Evolutionary conservation across 2,329 filamentous ascomycete genomes (phyloP), one percentile per base, ranked within the genome.

Genomic region (Phoma sp.): DNA sequence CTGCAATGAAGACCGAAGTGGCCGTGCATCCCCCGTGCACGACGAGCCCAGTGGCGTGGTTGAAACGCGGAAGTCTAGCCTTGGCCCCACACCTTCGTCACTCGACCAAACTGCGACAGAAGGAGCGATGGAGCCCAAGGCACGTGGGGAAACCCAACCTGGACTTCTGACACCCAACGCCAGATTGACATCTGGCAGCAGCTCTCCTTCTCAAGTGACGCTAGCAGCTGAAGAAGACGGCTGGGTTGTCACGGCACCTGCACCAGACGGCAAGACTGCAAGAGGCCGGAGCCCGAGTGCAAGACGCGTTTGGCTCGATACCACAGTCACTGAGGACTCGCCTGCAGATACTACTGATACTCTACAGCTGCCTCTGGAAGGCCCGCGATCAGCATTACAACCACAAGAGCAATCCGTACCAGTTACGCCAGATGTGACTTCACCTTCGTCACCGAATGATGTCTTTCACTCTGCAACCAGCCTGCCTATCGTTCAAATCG

Each of bases 401-500:
- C 66, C 68, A 36, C 68, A 77, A 5, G 57, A 74, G 66, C 64
- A 71, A 59, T 59, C 64, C 10, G 66, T 70, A 24, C 76, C 79
- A 36, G 60, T 56, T 9, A 62, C 66, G 3, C 52, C 60, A 3
- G 54, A 64, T 39, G 52, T 61, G 8, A 75, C 76, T 4, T 78
- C 78, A 27, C 76, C 76, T 11, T 61, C 62, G 4, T 73, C 72
- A 4, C 77, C 78, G 14, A 75, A 76, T 55, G 77, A 79, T 9
- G 67, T 77, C 7, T 79, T 80, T 61, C 77, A 78, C 58, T 80
- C 80, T 14, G 78, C 75, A n/a, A 74, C 77, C 13, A 79, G 77
- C 57, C 66, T 82, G 45, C 80, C 80, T 27, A 78, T 80, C 46
- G 75, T 85, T 38, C 79, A 80, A 44, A 64, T 85, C 27, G 79